Percentiles rank a stretch among this genome's conserved stretches.
Evolutionary conservation across 1,139 yeast species (phyloP).

Genomic region (Tardiomyces digboiensis): DNA sequence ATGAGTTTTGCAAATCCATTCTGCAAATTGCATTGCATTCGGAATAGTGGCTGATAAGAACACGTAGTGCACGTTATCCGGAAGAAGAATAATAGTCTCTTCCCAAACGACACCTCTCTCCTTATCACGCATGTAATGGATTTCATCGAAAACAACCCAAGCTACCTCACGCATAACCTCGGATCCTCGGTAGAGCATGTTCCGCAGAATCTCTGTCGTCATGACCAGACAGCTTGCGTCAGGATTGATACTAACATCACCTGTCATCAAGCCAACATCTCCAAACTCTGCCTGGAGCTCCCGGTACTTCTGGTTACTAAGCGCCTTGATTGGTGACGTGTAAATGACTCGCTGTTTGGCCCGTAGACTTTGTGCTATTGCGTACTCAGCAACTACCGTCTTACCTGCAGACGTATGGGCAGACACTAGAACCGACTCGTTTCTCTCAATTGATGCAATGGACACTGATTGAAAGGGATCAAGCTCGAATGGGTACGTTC

Average conservation of each 20-base stretch:
- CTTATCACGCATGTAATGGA: conserved; percentile 93
- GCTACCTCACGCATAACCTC: conserved; percentile 95
- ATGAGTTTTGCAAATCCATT: conserved; percentile 95
- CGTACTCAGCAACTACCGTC: conserved; percentile 97
- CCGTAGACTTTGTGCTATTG: conserved; percentile 85
- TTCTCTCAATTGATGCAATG: conserved; percentile 85
- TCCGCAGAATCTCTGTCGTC: conserved; percentile 95
- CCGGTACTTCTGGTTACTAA: conserved; percentile 89
- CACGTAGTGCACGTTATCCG: conserved; percentile 86
- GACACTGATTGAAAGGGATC: conserved; percentile 98
- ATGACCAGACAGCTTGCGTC: conserved; percentile 94
- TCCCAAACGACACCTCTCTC: conserved; percentile 99
- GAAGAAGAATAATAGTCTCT: conserved; percentile 93
- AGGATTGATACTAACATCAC: conserved; percentile 96
- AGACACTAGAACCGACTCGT: conserved; percentile 93
- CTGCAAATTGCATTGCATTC: conserved; percentile 97
- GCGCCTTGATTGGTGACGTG: conserved; percentile 89
- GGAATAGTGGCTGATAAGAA: conserved; percentile 96
- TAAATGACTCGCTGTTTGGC: conserved; percentile 89
- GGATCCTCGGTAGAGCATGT: conserved; percentile 95
- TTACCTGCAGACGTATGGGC: conserved; percentile 99
- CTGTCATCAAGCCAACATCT: conserved; percentile 95
- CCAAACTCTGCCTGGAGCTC: conserved; percentile 74
- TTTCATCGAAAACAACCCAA: conserved; percentile 95
- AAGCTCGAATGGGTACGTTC: conserved; percentile 82